These are phyloP conservation scores for Starmera caribaea DNA, from an alignment of 805 yeast species.

Conservation along the genomic window DNA sequence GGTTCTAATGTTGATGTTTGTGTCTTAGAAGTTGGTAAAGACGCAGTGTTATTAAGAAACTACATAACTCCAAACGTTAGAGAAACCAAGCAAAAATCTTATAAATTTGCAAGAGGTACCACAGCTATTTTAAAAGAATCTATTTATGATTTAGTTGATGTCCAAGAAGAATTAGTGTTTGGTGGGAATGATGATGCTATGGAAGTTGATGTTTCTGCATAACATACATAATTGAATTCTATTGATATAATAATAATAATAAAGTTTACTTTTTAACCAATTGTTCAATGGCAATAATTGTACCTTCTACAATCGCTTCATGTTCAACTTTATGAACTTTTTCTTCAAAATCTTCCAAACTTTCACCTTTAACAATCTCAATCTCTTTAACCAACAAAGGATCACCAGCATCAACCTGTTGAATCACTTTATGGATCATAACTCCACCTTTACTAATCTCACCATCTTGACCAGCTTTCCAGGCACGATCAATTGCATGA, in stretches of 20 bases:
- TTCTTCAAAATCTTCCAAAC: slow-evolving; percentile 68
- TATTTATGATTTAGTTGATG: slow-evolving; percentile 55
- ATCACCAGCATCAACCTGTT: slow-evolving; percentile 89
- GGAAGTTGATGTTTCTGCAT: slow-evolving; percentile 35
- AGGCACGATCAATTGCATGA: slow-evolving; percentile 93
- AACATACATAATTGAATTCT: too few species aligned
- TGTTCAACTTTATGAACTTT: slow-evolving; percentile 85
- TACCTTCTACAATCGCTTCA: slow-evolving; percentile 87
- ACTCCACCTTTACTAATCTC: slow-evolving; percentile 73
- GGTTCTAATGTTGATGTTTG: slow-evolving; percentile 97
- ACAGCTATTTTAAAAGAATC: slow-evolving; percentile 73
- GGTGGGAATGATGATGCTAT: slow-evolving; percentile 28
- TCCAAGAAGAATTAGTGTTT: slow-evolving; percentile 51
- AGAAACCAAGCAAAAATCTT: slow-evolving; percentile 69
- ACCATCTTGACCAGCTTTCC: slow-evolving; percentile 90
- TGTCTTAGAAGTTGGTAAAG: slow-evolving; percentile 90
- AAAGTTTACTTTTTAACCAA: background rate
- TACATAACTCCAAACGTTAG: slow-evolving; percentile 88
- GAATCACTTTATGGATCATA: slow-evolving; percentile 95
- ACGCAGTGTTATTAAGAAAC: slow-evolving; percentile 77
- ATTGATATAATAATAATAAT: background rate
- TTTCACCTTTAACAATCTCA: slow-evolving; percentile 59
- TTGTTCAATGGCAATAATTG: slow-evolving; percentile 44
- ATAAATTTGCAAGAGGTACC: slow-evolving; percentile 88
- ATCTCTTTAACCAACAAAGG: slow-evolving; percentile 80